Evolutionary conservation across 148 eudicot genomes (phyloP).

Genomic region (Rhododendron mucronatum): DNA sequence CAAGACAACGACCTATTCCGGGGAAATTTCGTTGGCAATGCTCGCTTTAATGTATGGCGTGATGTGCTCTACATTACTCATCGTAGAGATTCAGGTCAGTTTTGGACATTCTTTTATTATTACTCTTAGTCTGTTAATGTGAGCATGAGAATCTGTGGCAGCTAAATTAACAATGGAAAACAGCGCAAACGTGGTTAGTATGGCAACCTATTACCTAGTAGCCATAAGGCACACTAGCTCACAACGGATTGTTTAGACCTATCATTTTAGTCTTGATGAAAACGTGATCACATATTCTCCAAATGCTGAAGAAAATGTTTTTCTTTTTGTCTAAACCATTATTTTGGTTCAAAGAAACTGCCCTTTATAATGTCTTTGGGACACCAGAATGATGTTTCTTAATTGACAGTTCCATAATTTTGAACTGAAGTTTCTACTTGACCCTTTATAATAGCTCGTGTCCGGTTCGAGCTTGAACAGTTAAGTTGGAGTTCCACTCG

Average conservation of each 20-base stretch:
- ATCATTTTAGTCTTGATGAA: background rate
- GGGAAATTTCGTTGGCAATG: constrained; percentile 77
- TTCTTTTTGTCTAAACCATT: background rate
- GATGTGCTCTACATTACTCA: constrained; percentile 72
- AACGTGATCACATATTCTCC: background rate
- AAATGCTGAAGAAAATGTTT: background rate
- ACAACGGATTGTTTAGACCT: background rate
- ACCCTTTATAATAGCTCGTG: background rate
- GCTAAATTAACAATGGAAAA: background rate
- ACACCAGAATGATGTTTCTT: background rate
- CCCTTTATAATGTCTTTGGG: background rate
- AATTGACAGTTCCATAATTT: background rate
- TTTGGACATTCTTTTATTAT: background rate
- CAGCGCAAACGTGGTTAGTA: background rate
- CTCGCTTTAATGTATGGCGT: constrained; percentile 61
- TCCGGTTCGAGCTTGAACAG: too few relatives aligned
- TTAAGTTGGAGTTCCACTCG: background rate
- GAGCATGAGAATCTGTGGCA: background rate
- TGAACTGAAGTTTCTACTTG: background rate
- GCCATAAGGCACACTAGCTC: background rate
- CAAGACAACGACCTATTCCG: constrained; percentile 62
- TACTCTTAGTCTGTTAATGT: background rate
- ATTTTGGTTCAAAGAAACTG: background rate
- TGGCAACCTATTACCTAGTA: background rate
- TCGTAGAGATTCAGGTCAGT: constrained; percentile 72